A percentile compares a stretch with the other conserved stretches of the same genome.
These are phyloP conservation scores for Knoxdaviesia proteae DNA, from an alignment of 2,329 filamentous ascomycete species.

Conservation along the genomic window DNA sequence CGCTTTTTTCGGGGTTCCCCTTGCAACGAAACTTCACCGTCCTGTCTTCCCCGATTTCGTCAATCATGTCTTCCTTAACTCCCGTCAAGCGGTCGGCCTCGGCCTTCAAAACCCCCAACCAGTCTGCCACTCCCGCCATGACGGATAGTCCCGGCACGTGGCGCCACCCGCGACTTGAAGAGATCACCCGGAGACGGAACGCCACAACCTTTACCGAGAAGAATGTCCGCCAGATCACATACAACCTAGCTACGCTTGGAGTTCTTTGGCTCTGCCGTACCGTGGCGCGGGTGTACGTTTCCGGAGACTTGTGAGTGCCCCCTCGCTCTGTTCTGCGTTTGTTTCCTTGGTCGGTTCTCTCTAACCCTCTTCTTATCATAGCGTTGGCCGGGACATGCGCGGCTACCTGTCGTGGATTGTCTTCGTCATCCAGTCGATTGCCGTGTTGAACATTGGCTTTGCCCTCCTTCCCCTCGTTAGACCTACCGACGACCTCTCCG, in stretches of 20 bases:
- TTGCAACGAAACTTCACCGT: neutral
- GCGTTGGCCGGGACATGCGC: constrained; percentile 2
- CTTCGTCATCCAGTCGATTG: constrained; percentile 30
- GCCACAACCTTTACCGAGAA: constrained; percentile 58
- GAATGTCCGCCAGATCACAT: constrained; percentile 49
- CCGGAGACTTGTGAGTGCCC: constrained; percentile 17
- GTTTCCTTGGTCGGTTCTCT: constrained; percentile 2
- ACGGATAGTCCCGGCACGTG: constrained; percentile 56
- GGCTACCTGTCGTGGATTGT: constrained; percentile 17
- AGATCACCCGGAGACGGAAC: constrained; percentile 67
- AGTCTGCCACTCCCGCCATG: constrained; percentile 6
- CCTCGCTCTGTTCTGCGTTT: neutral
- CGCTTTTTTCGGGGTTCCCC: neutral
- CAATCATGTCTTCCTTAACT: constrained; percentile 9
- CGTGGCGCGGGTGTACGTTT: constrained; percentile 15
- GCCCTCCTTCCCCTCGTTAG: constrained; percentile 55
- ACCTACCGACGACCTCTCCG: constrained; percentile 53
- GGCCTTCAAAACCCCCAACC: constrained; percentile 1
- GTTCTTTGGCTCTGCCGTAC: constrained; percentile 16
- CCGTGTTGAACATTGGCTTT: constrained; percentile 48
- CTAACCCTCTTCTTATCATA: neutral
- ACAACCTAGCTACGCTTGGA: constrained; percentile 36
- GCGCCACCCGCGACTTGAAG: constrained; percentile 73
- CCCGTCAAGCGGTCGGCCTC: constrained; percentile 21
- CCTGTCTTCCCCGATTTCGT: neutral